These are phyloP conservation scores for Alternaria arbusti DNA, from an alignment of 2,329 filamentous ascomycete genomes.

Conservation along the genomic window DNA sequence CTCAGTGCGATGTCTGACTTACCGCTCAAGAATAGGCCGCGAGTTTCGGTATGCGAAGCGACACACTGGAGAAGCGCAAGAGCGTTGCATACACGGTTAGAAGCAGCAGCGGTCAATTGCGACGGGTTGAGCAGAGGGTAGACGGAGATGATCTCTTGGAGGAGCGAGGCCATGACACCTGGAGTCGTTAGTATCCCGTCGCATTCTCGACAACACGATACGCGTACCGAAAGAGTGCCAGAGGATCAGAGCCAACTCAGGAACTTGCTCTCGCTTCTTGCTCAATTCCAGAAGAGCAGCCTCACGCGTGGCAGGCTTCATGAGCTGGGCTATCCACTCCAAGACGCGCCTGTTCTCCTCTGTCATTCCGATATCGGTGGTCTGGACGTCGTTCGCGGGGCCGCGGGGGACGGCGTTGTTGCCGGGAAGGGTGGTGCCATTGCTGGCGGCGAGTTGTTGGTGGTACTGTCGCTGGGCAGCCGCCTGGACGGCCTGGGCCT, in stretches of 20 bases:
- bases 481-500: constrained; percentile 57
- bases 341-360: constrained; percentile 95
- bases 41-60: constrained; percentile 94
- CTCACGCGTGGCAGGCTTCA: constrained; percentile 87
- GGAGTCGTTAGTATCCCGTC: constrained; percentile 22
- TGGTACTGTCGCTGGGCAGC: constrained; percentile 65
- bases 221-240: constrained; percentile 94
- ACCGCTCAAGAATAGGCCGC: constrained; percentile 93
- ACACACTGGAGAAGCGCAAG: constrained; percentile 95
- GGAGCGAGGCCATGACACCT: constrained; percentile 97
- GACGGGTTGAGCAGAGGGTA: constrained; percentile 96
- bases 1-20: not conserved
- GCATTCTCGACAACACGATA: too few relatives aligned
- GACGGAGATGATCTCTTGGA: constrained; percentile 98
- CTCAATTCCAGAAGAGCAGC: constrained; percentile 92
- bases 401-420: constrained; percentile 46
- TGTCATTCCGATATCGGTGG: constrained; percentile 62
- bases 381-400: constrained; percentile 48
- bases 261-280: constrained; percentile 98
- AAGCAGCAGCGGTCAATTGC: constrained; percentile 95
- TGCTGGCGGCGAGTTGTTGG: constrained; percentile 73
- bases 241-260: constrained; percentile 91
- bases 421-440: constrained; percentile 57
- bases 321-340: constrained; percentile 87
- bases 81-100: constrained; percentile 96